Evolutionary conservation across 306 rosid species (phyloP).

Genomic region (Citrullus mucosospermus): DNA sequence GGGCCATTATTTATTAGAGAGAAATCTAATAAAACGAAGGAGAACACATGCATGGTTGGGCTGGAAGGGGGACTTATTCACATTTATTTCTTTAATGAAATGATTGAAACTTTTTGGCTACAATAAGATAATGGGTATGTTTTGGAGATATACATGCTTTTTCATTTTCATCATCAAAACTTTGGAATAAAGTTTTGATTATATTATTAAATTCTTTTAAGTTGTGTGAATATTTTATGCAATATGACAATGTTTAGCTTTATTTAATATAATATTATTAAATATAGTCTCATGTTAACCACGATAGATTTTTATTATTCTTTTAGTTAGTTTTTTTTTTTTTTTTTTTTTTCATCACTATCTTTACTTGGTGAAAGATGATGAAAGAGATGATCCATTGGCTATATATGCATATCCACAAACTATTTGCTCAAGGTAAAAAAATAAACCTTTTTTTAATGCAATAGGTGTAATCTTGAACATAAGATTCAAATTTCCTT

Average conservation of each 20-base stretch:
- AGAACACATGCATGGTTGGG: conserved; percentile 11
- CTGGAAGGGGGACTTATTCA: neutral
- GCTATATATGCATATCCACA: too few species aligned
- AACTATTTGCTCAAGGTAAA: too few species aligned
- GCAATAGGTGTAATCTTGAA: too few species aligned
- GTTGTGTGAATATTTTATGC: neutral
- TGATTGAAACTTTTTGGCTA: conserved; percentile 7
- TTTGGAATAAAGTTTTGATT: neutral
- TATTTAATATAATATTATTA: neutral
- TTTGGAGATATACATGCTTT: neutral
- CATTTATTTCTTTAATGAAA: conserved; percentile 9
- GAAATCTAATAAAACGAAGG: neutral
- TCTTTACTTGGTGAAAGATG: too few species aligned
- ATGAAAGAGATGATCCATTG: too few species aligned
- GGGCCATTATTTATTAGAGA: neutral
- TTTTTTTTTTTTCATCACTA: neutral
- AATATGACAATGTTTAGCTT: neutral
- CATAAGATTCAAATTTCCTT: too few species aligned
- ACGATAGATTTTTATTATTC: neutral
- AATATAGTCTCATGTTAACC: neutral
- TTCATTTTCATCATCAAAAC: neutral
- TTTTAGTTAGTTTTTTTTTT: too few species aligned
- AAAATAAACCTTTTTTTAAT: too few species aligned
- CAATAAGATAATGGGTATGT: neutral
- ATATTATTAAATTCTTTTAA: neutral